Conservation (phyloP, 1,284 basidiomycete genomes). For the Puccinia brachypodii region DNA sequence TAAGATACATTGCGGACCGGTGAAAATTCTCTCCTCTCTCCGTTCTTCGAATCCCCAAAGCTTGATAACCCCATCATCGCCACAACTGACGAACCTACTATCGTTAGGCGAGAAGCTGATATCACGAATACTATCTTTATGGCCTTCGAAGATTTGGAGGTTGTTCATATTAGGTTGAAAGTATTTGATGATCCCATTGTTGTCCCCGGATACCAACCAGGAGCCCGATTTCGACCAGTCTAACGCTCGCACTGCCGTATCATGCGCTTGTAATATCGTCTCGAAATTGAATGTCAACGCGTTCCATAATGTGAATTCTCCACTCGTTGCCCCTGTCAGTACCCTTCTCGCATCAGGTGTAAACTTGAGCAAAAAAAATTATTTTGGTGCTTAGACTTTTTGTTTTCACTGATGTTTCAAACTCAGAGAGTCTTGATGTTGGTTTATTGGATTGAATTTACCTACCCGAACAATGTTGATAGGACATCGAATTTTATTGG, state of each 20-base stretch:
- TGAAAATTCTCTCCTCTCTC: constrained; percentile 79
- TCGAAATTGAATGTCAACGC: constrained; percentile 99
- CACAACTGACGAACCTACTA: constrained; percentile 83
- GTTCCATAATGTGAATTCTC: constrained; percentile 99
- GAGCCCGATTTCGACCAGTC: constrained; percentile 85
- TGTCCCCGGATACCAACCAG: constrained; percentile 89
- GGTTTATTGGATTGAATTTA: constrained; percentile 50
- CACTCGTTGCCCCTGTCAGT: constrained; percentile 90
- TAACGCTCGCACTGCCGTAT: constrained; percentile 85
- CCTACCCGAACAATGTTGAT: constrained; percentile 88
- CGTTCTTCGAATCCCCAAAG: constrained; percentile 95
- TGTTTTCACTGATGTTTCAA: neutral
- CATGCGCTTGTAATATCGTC: constrained; percentile 89
- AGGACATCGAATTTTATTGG: constrained; percentile 96
- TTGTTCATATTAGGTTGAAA: constrained; percentile 99
- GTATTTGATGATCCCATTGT: constrained; percentile 93
- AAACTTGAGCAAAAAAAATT: constrained; percentile 65
- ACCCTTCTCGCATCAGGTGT: constrained; percentile 90
- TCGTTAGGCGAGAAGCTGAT: constrained; percentile 91
- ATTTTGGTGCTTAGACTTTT: neutral
- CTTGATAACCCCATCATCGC: constrained; percentile 88
- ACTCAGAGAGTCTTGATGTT: constrained; percentile 1
- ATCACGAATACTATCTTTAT: constrained; percentile 72
- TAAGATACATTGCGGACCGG: constrained; percentile 63
- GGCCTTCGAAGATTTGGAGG: constrained; percentile 85